These are phyloP conservation scores for Fusarium napiforme DNA, from an alignment of 2,329 filamentous ascomycete species.

Conservation along the genomic window DNA sequence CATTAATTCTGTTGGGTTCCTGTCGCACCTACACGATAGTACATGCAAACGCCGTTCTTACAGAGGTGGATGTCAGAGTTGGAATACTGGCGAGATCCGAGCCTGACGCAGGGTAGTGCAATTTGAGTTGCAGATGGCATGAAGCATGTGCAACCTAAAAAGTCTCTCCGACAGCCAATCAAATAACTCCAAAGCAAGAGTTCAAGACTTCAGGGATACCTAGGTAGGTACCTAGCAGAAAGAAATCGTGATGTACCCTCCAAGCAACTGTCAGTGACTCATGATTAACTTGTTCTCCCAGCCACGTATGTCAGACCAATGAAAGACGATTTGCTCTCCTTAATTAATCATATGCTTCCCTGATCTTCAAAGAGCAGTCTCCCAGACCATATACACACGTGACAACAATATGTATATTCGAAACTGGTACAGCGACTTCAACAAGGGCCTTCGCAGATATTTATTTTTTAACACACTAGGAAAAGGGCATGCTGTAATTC, in stretches of 20 bases:
- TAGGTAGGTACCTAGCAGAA: neutral
- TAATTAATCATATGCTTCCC: neutral
- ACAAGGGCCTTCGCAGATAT: neutral
- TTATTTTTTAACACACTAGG: neutral
- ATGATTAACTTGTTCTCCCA: no score
- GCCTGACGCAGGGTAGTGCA: conserved; percentile 12
- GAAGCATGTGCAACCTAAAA: conserved; percentile 22
- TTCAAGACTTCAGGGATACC: neutral
- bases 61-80: neutral
- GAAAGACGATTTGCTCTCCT: neutral
- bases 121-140: conserved; percentile 17
- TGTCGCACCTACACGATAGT: neutral
- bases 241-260: neutral
- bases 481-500: neutral
- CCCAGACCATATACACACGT: neutral
- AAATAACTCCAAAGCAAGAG: neutral
- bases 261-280: neutral
- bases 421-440: neutral
- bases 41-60: neutral
- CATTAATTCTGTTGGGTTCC: neutral
- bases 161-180: conserved; percentile 15
- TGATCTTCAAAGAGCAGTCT: neutral
- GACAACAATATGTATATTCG: neutral
- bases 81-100: neutral
- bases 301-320: neutral